Percentiles rank a stretch among this genome's conserved stretches.
phyloP scores from a whole-genome alignment of 164 flowering plant genomes.

The Saururus chinensis region DNA sequence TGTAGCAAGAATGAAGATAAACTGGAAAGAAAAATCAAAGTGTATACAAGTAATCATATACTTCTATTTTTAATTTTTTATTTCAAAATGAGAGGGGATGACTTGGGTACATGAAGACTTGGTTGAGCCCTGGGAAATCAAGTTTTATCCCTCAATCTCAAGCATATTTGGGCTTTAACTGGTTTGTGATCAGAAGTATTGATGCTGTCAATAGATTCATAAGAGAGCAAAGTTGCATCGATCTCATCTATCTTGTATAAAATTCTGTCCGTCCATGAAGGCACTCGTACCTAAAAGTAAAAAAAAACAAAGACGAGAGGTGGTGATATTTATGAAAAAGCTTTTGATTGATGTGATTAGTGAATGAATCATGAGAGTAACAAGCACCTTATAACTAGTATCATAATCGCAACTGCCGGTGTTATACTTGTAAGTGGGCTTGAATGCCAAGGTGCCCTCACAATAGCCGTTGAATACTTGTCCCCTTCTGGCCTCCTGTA shows the following conservation, averaged over 20 bases:
- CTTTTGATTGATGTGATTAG: not conserved
- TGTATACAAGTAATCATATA: no score
- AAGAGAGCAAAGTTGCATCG: conserved; percentile 38
- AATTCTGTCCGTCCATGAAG: conserved; percentile 73
- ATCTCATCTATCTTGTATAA: conserved; percentile 50
- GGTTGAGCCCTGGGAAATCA: not conserved
- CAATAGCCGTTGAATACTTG: conserved; percentile 53
- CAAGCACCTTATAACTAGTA: conserved; percentile 59
- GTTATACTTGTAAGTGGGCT: conserved; percentile 66
- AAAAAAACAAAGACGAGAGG: not conserved
- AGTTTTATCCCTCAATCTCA: conserved; percentile 10
- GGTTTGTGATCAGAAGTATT: conserved; percentile 73
- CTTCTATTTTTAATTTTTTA: no score
- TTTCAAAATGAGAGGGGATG: no score
- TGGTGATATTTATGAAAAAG: no score
- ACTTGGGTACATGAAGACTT: no score
- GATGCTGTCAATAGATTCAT: conserved; percentile 52
- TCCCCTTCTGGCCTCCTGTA: conserved; percentile 66
- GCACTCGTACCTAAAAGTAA: conserved; percentile 41
- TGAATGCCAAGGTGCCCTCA: conserved; percentile 55
- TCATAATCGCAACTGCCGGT: conserved; percentile 63
- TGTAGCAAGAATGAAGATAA: no score
- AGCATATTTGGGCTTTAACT: conserved; percentile 65
- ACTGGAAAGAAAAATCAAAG: no score
- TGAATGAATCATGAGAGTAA: not conserved